Evolutionary conservation across 148 eudicot species (phyloP), one percentile per base, ranked within the genome.

Genomic region (Camellia japonica): DNA sequence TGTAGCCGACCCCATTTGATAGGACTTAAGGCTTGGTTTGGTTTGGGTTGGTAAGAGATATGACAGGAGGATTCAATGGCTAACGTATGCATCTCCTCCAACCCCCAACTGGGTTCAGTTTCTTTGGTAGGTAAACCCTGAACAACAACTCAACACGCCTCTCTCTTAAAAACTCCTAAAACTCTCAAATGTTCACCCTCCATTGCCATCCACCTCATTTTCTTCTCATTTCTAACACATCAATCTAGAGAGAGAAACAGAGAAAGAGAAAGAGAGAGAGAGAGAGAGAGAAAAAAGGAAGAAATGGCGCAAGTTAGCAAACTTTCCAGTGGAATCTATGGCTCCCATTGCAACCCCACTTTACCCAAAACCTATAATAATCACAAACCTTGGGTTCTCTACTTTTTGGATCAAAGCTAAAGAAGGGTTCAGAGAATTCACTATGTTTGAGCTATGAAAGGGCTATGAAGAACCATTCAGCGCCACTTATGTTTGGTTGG

Each of bases 261-360:
- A 52, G 64, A 80, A 55, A 72, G 62, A 76, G 52, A n/a, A n/a
- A 23, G 23, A 23, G 30, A 23, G 30, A 23, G 0, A 72, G 52
- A 76, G 54, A 15, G 46, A 67, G 69, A 68, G 18, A 19, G 38
- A 58, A 54, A 15, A 30, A 23, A 60, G 54, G n/a, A 38, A 42
- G 73, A 52, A 55, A 93, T 93, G 97, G 87, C 95, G 73, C 95
- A 91, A 73, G 90, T 89, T 73, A 83, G 84, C 49, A 87, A 80
- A 79, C 75, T 94, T 16, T 72, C 87, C 64, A 84, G 82, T 73
- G 84, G 85, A 58, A 80, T 87, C 59, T 83, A 85, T 68, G n/a
- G 70, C 76, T 60, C 43, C 44, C 80, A 76, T 79, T 77, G 75
- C 60, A 74, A 64, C 63, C 14, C 81, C 46, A 83, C 62, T 78